These are phyloP conservation scores for Leccinum pachyderme DNA, from an alignment of 1,284 basidiomycete genomes.

Conservation along the genomic window DNA sequence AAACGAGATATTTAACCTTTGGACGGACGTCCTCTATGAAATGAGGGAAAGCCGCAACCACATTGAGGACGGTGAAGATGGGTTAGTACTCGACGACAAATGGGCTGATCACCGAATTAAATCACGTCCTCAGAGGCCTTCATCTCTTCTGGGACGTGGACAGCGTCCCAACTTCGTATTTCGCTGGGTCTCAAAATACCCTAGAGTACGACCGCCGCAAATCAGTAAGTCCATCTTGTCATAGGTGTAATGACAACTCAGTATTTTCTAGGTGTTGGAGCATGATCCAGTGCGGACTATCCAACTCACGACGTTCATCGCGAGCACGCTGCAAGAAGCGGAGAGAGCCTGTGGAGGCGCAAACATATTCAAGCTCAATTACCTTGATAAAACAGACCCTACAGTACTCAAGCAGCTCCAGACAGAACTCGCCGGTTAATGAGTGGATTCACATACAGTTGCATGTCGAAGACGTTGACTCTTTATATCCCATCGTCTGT, in stretches of 20 bases:
- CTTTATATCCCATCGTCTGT: not conserved
- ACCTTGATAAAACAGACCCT: conserved; percentile 65
- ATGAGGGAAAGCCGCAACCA: conserved; percentile 64
- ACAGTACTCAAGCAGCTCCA: conserved; percentile 68
- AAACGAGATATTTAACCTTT: conserved; percentile 81
- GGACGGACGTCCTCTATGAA: conserved; percentile 88
- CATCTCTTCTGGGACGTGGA: conserved; percentile 67
- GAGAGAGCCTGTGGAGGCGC: conserved; percentile 55
- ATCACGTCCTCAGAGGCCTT: conserved; percentile 31
- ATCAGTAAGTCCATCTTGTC: conserved; percentile 43
- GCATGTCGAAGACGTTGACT: not conserved
- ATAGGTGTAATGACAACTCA: conserved; percentile 7
- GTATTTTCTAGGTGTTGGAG: conserved; percentile 53
- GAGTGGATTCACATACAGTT: not conserved
- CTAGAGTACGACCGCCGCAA: conserved; percentile 69
- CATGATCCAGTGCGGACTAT: conserved; percentile 65
- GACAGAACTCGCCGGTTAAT: conserved; percentile 40
- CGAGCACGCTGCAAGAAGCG: conserved; percentile 56
- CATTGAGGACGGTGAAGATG: conserved; percentile 40
- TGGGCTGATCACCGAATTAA: not conserved
- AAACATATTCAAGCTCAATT: conserved; percentile 53
- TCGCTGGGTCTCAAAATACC: conserved; percentile 58
- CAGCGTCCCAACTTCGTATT: conserved; percentile 53
- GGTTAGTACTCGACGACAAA: conserved; percentile 11
- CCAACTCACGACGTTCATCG: conserved; percentile 59